Evolutionary conservation across 2,329 filamentous ascomycete species (phyloP).

Genomic region (Fusarium sublunatum): DNA sequence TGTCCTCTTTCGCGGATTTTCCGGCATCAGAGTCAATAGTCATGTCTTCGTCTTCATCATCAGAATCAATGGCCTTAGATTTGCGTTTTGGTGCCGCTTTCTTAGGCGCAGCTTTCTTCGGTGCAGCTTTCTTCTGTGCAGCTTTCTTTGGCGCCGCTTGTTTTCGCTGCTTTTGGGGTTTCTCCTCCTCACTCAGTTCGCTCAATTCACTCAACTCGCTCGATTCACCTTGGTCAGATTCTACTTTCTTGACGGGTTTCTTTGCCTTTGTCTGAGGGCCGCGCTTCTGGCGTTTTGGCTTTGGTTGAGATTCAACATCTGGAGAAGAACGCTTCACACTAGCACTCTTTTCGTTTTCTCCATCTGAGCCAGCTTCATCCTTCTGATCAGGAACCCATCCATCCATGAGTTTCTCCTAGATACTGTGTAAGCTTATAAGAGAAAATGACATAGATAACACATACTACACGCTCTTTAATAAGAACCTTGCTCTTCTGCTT

Average conservation of each 20-base stretch:
- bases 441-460: constrained; percentile 41
- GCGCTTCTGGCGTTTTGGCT: constrained; percentile 56
- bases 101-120: constrained; percentile 8
- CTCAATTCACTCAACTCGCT: constrained; percentile 40
- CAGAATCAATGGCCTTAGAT: constrained; percentile 43
- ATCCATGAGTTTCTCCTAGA: constrained; percentile 52
- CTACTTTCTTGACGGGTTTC: constrained; percentile 37
- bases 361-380: constrained; percentile 40
- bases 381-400: constrained; percentile 50
- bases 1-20: constrained; percentile 8
- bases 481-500: constrained; percentile 68
- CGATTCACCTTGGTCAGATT: constrained; percentile 35
- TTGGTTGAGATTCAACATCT: constrained; percentile 51
- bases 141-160: constrained; percentile 23
- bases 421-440: constrained; percentile 4
- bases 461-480: constrained; percentile 67
- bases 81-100: constrained; percentile 13
- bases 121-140: not conserved
- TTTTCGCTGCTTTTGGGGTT: constrained; percentile 38
- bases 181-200: constrained; percentile 44
- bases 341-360: constrained; percentile 45
- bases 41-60: constrained; percentile 42
- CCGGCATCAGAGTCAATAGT: constrained; percentile 30
- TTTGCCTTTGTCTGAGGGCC: constrained; percentile 47
- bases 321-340: constrained; percentile 50